Conservation (phyloP, 352 stramenopile genomes). For the Thalassiosira hispida region DNA sequence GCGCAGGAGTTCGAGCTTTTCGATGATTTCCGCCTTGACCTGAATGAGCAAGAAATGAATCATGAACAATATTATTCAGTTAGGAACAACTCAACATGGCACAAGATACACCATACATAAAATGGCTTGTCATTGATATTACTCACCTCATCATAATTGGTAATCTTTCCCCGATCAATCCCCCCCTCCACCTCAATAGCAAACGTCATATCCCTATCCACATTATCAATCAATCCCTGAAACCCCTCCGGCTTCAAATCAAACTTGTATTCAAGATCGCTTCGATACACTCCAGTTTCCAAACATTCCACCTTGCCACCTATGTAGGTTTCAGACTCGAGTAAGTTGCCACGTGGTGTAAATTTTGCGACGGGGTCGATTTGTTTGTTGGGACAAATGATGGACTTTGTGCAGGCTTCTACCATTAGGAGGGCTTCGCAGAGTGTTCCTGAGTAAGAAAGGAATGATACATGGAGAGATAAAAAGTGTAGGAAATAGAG, state of each 20-base stretch:
- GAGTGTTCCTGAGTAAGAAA: slow-evolving; percentile 88
- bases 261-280: slow-evolving; percentile 98
- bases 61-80: background rate
- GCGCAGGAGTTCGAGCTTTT: slow-evolving; percentile 91
- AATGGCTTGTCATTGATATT: no score
- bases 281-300: slow-evolving; percentile 96
- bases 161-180: slow-evolving; percentile 82
- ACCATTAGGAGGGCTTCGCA: slow-evolving; percentile 99
- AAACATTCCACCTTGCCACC: slow-evolving; percentile 99
- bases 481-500: background rate
- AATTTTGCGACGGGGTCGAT: slow-evolving; percentile 86
- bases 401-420: slow-evolving; percentile 93
- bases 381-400: slow-evolving; percentile 99
- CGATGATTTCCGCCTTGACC: slow-evolving; percentile 88
- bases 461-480: slow-evolving; percentile 64
- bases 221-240: slow-evolving; percentile 94
- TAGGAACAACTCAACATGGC: no score
- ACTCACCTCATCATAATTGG: slow-evolving; percentile 92
- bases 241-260: slow-evolving; percentile 92
- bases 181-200: slow-evolving; percentile 90
- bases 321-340: slow-evolving; percentile 99
- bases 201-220: slow-evolving; percentile 97
- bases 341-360: slow-evolving; percentile 92
- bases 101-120: background rate
- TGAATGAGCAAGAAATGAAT: slow-evolving; percentile 7